These are phyloP conservation scores for Antarctomyces pellizariae DNA, from an alignment of 495 filamentous ascomycete genomes.

Conservation along the genomic window DNA sequence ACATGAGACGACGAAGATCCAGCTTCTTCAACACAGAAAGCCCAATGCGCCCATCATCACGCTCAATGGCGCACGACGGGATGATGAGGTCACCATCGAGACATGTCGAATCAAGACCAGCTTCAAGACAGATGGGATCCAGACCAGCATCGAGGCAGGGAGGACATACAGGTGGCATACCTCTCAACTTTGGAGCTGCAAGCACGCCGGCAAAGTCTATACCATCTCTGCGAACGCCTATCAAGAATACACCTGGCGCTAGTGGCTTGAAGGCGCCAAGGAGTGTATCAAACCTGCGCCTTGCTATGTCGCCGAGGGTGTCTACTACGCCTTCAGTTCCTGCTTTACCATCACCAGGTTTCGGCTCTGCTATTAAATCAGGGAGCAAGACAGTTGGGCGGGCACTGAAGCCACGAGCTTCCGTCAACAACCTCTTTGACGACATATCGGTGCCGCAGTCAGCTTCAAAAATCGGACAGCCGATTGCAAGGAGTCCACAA, in stretches of 20 bases:
- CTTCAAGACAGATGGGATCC: slow-evolving; percentile 26
- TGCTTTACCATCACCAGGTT: slow-evolving; percentile 11
- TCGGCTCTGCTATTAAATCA: slow-evolving; percentile 14
- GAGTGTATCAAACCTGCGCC: too few species aligned
- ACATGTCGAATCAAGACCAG: slow-evolving; percentile 16
- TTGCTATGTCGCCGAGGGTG: slow-evolving; percentile 12
- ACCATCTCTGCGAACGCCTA: too few species aligned
- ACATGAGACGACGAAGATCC: slow-evolving; percentile 27
- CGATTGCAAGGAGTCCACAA: slow-evolving; percentile 16
- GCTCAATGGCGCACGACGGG: slow-evolving; percentile 9
- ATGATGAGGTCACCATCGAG: slow-evolving; percentile 6
- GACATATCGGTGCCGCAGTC: slow-evolving; percentile 15
- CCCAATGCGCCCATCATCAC: slow-evolving; percentile 28
- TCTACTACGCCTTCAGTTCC: slow-evolving; percentile 11
- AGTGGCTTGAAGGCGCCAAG: too few species aligned
- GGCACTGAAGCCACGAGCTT: slow-evolving; percentile 27
- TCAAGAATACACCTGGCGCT: too few species aligned
- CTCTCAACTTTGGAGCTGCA: slow-evolving; percentile 4
- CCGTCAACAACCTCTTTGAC: slow-evolving; percentile 26
- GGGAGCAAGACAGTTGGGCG: slow-evolving; percentile 27
- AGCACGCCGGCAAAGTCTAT: background rate
- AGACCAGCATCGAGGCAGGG: slow-evolving; percentile 26
- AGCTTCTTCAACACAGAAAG: slow-evolving; percentile 36
- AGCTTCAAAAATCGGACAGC: slow-evolving; percentile 18
- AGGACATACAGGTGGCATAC: slow-evolving; percentile 15